A percentile compares a stretch with the other conserved stretches of the same genome.
phyloP scores from a whole-genome alignment of 1,284 basidiomycete species.

The Sanghuangporus sanghuang region DNA sequence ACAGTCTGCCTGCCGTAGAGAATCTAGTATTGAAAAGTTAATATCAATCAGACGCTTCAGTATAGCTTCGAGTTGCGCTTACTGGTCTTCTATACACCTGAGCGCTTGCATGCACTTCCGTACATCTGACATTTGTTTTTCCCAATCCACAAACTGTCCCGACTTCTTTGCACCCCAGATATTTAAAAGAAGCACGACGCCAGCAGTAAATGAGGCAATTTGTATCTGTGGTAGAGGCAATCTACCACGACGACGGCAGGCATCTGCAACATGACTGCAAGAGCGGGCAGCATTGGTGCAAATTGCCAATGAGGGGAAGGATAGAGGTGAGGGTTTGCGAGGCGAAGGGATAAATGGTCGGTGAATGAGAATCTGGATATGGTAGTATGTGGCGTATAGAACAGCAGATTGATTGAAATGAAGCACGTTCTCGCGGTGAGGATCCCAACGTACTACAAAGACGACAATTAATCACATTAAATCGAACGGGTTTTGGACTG shows the following conservation, averaged over 20 bases:
- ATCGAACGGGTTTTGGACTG: not conserved
- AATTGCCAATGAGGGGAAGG: constrained; percentile 74
- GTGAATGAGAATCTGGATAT: constrained; percentile 74
- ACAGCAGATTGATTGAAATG: constrained; percentile 69
- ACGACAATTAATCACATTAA: constrained; percentile 2
- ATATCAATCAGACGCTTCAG: not conserved
- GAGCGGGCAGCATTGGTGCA: constrained; percentile 83
- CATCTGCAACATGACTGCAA: constrained; percentile 67
- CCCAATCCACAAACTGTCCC: constrained; percentile 48
- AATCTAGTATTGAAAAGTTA: constrained; percentile 29
- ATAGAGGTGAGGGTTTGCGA: constrained; percentile 47
- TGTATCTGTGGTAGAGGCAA: constrained; percentile 33
- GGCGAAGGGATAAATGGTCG: constrained; percentile 77
- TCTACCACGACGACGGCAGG: constrained; percentile 35
- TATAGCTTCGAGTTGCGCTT: constrained; percentile 12
- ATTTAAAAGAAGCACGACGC: constrained; percentile 64
- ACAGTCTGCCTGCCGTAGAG: constrained; percentile 42
- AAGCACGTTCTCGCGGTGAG: constrained; percentile 45
- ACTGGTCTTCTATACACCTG: constrained; percentile 46
- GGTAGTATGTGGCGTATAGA: constrained; percentile 67
- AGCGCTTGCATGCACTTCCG: constrained; percentile 64
- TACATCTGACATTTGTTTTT: constrained; percentile 65
- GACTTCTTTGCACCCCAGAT: constrained; percentile 68
- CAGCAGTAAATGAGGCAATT: constrained; percentile 54
- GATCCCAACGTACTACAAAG: constrained; percentile 66